Evolutionary conservation across 2,329 filamentous ascomycete species (phyloP).

Genomic region (Neurospora sp.): DNA sequence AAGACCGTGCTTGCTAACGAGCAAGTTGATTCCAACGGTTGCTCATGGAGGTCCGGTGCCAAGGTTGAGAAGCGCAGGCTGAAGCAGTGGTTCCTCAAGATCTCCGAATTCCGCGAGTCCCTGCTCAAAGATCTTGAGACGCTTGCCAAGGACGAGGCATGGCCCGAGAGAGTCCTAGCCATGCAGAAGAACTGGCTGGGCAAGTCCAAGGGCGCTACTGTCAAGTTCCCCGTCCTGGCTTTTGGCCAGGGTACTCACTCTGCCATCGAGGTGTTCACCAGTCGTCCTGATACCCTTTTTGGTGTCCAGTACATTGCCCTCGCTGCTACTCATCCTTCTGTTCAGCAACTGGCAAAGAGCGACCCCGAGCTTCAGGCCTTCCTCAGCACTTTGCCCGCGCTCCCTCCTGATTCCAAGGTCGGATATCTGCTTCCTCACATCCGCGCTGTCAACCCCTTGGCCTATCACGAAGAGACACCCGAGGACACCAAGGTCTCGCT

Average conservation of each 20-base stretch:
- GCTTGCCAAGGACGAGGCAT: slow-evolving; percentile 52
- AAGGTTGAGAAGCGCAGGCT: slow-evolving; percentile 69
- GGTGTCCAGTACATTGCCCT: slow-evolving; percentile 79
- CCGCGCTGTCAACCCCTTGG: slow-evolving; percentile 55
- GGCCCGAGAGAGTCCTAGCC: slow-evolving; percentile 72
- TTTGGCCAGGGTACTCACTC: slow-evolving; percentile 30
- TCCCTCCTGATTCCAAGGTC: slow-evolving; percentile 47
- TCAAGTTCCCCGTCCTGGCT: slow-evolving; percentile 56
- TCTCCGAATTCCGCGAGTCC: slow-evolving; percentile 66
- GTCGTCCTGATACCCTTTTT: slow-evolving; percentile 75
- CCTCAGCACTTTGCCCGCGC: slow-evolving; percentile 48
- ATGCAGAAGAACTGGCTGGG: slow-evolving; percentile 89
- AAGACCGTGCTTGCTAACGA: slow-evolving; percentile 87
- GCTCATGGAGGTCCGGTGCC: slow-evolving; percentile 79
- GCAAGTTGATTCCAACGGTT: slow-evolving; percentile 79
- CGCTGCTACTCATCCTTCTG: slow-evolving; percentile 62
- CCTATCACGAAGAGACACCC: slow-evolving; percentile 40
- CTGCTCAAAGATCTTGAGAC: slow-evolving; percentile 61
- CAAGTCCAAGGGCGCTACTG: slow-evolving; percentile 60
- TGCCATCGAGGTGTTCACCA: slow-evolving; percentile 68
- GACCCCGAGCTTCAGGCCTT: slow-evolving; percentile 58
- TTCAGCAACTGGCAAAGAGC: slow-evolving; percentile 46
- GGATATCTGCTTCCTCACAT: slow-evolving; percentile 59
- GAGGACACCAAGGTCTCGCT: slow-evolving; percentile 45
- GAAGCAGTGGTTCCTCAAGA: slow-evolving; percentile 85